Evolutionary conservation across 805 yeast species (phyloP).

Genomic region (Kazachstania psychrophila): DNA sequence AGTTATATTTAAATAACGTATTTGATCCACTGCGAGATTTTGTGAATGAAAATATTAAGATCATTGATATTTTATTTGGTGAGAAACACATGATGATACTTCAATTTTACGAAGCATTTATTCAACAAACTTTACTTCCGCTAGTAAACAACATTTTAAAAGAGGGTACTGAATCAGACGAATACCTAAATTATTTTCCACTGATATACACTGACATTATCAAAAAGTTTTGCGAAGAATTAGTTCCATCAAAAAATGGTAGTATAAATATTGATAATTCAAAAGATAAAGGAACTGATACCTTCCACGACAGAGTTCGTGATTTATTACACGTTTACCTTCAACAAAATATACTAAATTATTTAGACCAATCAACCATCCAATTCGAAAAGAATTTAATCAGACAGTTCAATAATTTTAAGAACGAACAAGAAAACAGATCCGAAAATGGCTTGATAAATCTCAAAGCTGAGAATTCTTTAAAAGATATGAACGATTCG

Average conservation of each 20-base stretch:
- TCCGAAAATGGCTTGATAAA: slow-evolving; percentile 6
- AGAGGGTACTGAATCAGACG: slow-evolving; percentile 8
- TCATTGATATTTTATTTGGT: slow-evolving; percentile 33
- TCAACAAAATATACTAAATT: slow-evolving; percentile 30
- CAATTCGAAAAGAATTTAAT: slow-evolving; percentile 25
- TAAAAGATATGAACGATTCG: neutral
- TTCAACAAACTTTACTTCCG: slow-evolving; percentile 31
- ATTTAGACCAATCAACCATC: slow-evolving; percentile 26
- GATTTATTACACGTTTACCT: slow-evolving; percentile 33
- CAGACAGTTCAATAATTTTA: slow-evolving; percentile 18
- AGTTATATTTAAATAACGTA: slow-evolving; percentile 17
- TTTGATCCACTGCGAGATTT: slow-evolving; percentile 21
- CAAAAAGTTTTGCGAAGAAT: slow-evolving; percentile 28
- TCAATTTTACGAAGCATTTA: slow-evolving; percentile 31
- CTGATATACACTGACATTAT: slow-evolving; percentile 24
- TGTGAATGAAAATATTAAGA: slow-evolving; percentile 30
- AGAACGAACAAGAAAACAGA: slow-evolving; percentile 28
- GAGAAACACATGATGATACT: slow-evolving; percentile 34
- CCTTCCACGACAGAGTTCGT: slow-evolving; percentile 21
- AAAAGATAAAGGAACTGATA: neutral
- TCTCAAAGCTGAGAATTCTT: neutral
- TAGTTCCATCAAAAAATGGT: slow-evolving; percentile 32
- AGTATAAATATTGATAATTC: slow-evolving; percentile 5
- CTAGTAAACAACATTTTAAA: slow-evolving; percentile 21
- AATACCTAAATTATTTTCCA: slow-evolving; percentile 27